A percentile compares a stretch with the other conserved stretches of the same genome.
Conservation (phyloP, 352 stramenopile genomes). For the Peronospora destructor region DNA sequence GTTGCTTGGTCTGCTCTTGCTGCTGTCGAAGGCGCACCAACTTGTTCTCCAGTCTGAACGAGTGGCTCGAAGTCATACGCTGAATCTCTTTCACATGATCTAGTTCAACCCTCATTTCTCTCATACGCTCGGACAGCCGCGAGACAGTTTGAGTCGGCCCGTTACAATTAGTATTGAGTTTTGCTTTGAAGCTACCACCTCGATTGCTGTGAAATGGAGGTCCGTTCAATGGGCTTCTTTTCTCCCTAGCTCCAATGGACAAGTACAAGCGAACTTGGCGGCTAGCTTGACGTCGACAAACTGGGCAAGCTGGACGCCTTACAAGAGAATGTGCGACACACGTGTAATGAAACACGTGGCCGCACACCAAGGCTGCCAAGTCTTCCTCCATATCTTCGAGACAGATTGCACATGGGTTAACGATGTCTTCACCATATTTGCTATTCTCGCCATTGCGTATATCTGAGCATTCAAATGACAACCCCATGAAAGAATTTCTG, state of each 20-base stretch:
- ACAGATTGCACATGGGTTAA: constrained; percentile 30
- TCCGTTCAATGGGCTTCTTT: not conserved
- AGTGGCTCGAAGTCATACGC: constrained; percentile 29
- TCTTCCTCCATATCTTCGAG: constrained; percentile 30
- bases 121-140: constrained; percentile 14
- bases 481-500: constrained; percentile 9
- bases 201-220: not conserved
- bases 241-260: not conserved
- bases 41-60: constrained; percentile 28
- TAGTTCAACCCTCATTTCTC: constrained; percentile 23
- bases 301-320: constrained; percentile 20
- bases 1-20: constrained; percentile 14
- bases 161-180: not conserved
- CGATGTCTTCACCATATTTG: not conserved
- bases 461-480: not conserved
- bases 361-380: constrained; percentile 29
- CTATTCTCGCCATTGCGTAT: not conserved
- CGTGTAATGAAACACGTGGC: constrained; percentile 38
- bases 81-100: constrained; percentile 17
- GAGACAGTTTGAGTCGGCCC: not conserved
- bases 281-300: constrained; percentile 29
- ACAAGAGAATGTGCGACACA: constrained; percentile 25
- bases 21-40: constrained; percentile 24
- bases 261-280: constrained; percentile 30
- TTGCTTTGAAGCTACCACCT: not conserved